phyloP scores from a whole-genome alignment of 2,329 filamentous ascomycete genomes.

The Stagonosporopsis cucurbitacearum region DNA sequence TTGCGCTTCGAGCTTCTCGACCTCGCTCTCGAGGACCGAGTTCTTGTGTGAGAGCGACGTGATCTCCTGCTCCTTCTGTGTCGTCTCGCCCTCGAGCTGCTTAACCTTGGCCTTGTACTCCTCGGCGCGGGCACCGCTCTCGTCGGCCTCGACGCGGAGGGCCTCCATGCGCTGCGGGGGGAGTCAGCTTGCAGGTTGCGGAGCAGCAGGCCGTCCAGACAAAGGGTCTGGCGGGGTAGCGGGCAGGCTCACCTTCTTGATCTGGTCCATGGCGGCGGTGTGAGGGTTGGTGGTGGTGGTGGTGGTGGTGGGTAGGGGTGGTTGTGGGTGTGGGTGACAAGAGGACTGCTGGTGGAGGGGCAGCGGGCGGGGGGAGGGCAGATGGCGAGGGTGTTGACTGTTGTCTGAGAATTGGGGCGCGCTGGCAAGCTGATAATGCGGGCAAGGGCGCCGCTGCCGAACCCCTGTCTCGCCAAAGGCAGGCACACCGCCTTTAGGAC shows the following conservation, averaged over 20 bases:
- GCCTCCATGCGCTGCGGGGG: conserved; percentile 82
- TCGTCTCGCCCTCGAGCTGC: conserved; percentile 89
- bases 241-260: conserved; percentile 77
- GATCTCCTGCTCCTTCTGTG: conserved; percentile 97
- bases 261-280: conserved; percentile 73
- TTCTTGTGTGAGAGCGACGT: conserved; percentile 97
- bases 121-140: conserved; percentile 79
- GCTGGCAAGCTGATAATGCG: conserved; percentile 38
- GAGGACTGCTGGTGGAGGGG: background rate
- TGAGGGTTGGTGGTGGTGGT: conserved; percentile 12
- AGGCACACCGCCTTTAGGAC: conserved; percentile 11
- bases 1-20: conserved; percentile 86
- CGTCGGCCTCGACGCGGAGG: conserved; percentile 93
- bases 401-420: conserved; percentile 30
- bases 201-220: conserved; percentile 10
- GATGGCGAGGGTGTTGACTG: conserved; percentile 23
- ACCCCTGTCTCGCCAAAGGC: conserved; percentile 23
- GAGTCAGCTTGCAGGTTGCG: conserved; percentile 29
- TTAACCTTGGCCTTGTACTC: conserved; percentile 90
- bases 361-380: conserved; percentile 5
- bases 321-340: too few species aligned
- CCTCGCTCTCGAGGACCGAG: conserved; percentile 83
- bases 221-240: conserved; percentile 46
- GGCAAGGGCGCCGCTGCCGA: conserved; percentile 25
- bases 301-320: conserved; percentile 11